Percentiles rank a stretch among this genome's conserved stretches.
Evolutionary conservation across 2,329 filamentous ascomycete genomes (phyloP).

Genomic region (Thermothelomyces thermophilus): DNA sequence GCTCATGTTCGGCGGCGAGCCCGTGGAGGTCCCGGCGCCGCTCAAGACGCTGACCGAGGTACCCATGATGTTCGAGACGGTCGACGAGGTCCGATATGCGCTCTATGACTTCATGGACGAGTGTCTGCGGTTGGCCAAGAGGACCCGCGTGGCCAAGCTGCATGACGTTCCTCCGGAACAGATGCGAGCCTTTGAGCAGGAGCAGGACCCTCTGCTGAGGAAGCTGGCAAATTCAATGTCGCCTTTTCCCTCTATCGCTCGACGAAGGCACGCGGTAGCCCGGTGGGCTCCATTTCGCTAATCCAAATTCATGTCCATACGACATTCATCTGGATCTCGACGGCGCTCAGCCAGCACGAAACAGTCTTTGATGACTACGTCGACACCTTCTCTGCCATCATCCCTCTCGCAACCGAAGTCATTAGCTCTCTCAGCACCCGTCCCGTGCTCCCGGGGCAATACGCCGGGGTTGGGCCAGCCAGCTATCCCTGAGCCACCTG

Average conservation of each 20-base stretch:
- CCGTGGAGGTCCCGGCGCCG: conserved; percentile 32
- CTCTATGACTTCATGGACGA: conserved; percentile 38
- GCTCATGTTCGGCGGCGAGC: conserved; percentile 35
- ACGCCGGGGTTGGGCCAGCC: neutral
- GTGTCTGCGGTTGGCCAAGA: conserved; percentile 32
- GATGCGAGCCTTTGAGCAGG: conserved; percentile 25
- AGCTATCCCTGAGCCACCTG: conserved; percentile 8
- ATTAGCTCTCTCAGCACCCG: conserved; percentile 15
- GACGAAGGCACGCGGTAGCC: conserved; percentile 20
- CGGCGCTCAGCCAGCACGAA: conserved; percentile 29
- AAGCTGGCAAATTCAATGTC: conserved; percentile 29
- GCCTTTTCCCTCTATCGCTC: conserved; percentile 29
- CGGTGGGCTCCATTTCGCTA: conserved; percentile 24
- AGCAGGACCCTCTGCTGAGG: conserved; percentile 31
- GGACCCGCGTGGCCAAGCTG: conserved; percentile 26
- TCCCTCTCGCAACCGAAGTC: conserved; percentile 31
- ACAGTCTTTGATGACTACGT: conserved; percentile 32
- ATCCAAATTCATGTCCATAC: conserved; percentile 35
- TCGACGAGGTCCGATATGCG: conserved; percentile 27
- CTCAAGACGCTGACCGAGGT: conserved; percentile 30
- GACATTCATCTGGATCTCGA: conserved; percentile 31
- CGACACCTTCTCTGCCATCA: conserved; percentile 32
- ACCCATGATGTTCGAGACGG: conserved; percentile 31
- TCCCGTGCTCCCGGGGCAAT: conserved; percentile 2
- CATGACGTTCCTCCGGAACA: conserved; percentile 25